Evolutionary conservation across 176 grass and related monocot species (phyloP).

Genomic region (Aegilops sharonensis): DNA sequence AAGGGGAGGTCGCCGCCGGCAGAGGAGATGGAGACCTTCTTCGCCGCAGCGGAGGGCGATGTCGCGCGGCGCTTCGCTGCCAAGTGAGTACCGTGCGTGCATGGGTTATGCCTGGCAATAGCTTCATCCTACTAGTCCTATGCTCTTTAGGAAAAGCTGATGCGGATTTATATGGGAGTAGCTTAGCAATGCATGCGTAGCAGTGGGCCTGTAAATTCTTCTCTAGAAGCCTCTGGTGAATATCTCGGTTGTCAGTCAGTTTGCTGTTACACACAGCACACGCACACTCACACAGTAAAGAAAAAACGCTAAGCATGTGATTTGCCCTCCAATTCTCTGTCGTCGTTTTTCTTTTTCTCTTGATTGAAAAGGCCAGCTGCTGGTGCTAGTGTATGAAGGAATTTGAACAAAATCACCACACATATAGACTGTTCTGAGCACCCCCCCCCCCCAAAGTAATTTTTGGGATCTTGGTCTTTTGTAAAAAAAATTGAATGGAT

Average conservation of each 20-base stretch:
- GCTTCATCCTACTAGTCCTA: neutral
- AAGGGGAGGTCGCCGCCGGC: conserved; percentile 29
- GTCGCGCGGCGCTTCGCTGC: conserved; percentile 33
- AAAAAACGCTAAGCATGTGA: conserved; percentile 28
- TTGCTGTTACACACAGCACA: conserved; percentile 2
- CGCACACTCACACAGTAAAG: neutral
- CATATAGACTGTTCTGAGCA: too few relatives aligned
- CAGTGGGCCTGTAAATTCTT: conserved; percentile 32
- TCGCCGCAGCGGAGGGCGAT: conserved; percentile 33
- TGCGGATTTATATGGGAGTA: conserved; percentile 23
- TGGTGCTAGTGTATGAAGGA: too few relatives aligned
- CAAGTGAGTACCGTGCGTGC: conserved; percentile 31
- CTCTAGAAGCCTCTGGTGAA: neutral
- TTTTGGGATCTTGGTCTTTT: too few relatives aligned
- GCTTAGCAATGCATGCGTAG: neutral
- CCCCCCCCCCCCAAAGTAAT: too few relatives aligned
- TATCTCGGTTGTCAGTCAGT: conserved; percentile 15
- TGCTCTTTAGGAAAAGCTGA: neutral
- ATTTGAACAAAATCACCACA: too few relatives aligned
- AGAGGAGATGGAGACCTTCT: conserved; percentile 50
- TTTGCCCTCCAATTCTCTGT: neutral
- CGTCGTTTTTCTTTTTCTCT: too few relatives aligned
- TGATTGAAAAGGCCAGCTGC: too few relatives aligned
- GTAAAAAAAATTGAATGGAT: too few relatives aligned
- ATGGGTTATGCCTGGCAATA: too few relatives aligned